Evolutionary conservation across 2,329 filamentous ascomycete genomes (phyloP), one percentile per base, ranked within the genome.

Genomic region (Colletotrichum shisoi): DNA sequence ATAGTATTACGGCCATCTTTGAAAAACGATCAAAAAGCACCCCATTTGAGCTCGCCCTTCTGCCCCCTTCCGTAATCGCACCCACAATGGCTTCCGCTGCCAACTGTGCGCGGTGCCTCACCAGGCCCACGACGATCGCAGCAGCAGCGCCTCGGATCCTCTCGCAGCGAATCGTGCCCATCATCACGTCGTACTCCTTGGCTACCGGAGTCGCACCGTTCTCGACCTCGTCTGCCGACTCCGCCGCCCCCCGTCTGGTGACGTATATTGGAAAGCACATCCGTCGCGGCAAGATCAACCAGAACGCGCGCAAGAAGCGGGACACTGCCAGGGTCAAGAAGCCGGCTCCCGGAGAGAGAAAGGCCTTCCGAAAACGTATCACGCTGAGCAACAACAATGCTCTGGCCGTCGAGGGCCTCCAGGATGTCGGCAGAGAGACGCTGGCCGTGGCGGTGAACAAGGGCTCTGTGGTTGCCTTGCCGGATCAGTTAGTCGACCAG

Each of bases 301-400:
- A 70, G 60, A 70, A 69, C 52, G 42, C 69, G 78, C 88, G 87
- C 78, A 84, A 83, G 75, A 81, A 77, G 72, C 73, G 75, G 17
- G 77, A 77, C 62, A 74, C 81, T 51, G 78, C 77, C 31, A 78
- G 79, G 31, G 76, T 80, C 62, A 86, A 85, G 78, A 83, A 87
- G 17, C 90, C 91, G 21, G 82, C 82, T 13, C 84, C 87, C 3
- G 94, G 94, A 71, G 94, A 97, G 83, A 88, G 94, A 71, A 96
- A 93, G 80, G 91, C 92, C 34, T 83, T 92, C 76, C 89, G 93
- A 71, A 97, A 96, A 82, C 89, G 92, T 72, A 92, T 99, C 74
- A 89, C 96, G 67, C 87, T 99, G 68, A 94, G 91, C 83, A 99
- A 98, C 81, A 91, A 92, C 78, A 98, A 97, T 80, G 95, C 95